These are phyloP conservation scores for Xerophyta viscosa DNA, from an alignment of 106 monocot species.

Conservation along the genomic window DNA sequence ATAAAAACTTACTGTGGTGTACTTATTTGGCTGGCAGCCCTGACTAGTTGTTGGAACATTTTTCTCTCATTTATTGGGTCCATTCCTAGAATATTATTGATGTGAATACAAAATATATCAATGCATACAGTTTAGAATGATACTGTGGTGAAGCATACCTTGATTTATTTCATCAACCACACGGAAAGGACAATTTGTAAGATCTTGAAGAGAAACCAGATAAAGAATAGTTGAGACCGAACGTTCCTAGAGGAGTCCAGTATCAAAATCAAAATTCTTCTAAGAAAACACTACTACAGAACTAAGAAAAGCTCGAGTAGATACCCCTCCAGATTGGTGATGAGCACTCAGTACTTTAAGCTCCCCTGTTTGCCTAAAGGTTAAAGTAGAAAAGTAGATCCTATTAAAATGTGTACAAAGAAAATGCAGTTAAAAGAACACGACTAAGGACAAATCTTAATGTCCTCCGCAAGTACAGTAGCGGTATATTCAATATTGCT, in stretches of 20 bases:
- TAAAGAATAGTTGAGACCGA: slow-evolving; percentile 98
- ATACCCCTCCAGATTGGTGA: slow-evolving; percentile 96
- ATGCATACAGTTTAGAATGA: background rate
- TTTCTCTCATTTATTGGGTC: slow-evolving; percentile 97
- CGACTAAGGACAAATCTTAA: too few species aligned
- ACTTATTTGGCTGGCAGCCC: slow-evolving; percentile 81
- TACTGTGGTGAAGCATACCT: slow-evolving; percentile 24
- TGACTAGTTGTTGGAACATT: slow-evolving; percentile 99
- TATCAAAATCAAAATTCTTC: background rate
- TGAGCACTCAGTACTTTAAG: slow-evolving; percentile 92
- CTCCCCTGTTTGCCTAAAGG: slow-evolving; percentile 85
- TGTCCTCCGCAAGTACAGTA: too few species aligned
- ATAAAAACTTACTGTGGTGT: slow-evolving; percentile 76
- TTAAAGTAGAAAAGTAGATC: too few species aligned
- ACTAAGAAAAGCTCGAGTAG: background rate
- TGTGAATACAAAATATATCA: background rate
- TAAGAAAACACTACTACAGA: background rate
- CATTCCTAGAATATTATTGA: too few species aligned
- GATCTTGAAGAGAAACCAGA: slow-evolving; percentile 95
- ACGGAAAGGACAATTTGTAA: slow-evolving; percentile 97
- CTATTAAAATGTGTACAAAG: too few species aligned
- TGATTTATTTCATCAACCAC: slow-evolving; percentile 99
- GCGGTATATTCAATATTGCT: too few species aligned
- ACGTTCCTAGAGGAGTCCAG: slow-evolving; percentile 44
- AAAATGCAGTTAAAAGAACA: too few species aligned